A percentile compares a stretch with the other conserved stretches of the same genome.
These are phyloP conservation scores for Barnettozyma vustinii DNA, from an alignment of 805 yeast genomes.

Conservation along the genomic window DNA sequence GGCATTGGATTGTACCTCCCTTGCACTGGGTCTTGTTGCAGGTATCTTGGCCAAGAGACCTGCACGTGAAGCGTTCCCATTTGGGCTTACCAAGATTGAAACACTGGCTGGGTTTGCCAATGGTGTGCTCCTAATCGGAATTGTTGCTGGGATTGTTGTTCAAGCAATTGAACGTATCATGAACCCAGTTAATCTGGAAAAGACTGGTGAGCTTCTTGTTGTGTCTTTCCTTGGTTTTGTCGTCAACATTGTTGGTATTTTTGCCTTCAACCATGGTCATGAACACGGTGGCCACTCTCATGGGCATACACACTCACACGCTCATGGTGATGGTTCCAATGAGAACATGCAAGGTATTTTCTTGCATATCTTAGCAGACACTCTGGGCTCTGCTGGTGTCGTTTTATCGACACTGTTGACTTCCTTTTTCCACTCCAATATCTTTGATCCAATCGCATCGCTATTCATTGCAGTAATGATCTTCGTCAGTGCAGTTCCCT, in stretches of 20 bases:
- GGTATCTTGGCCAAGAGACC: conserved; percentile 58
- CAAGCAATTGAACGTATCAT: conserved; percentile 81
- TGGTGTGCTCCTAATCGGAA: conserved; percentile 82
- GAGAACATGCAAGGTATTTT: conserved; percentile 92
- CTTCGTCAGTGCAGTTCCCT: conserved; percentile 75
- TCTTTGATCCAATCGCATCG: conserved; percentile 92
- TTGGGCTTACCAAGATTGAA: conserved; percentile 80
- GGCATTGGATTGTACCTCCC: conserved; percentile 91
- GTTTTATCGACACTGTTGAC: conserved; percentile 84
- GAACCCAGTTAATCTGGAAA: conserved; percentile 71
- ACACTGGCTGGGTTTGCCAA: conserved; percentile 94
- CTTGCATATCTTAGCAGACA: conserved; percentile 89
- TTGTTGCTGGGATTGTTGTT: conserved; percentile 79
- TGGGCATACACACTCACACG: conserved; percentile 30
- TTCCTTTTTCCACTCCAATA: conserved; percentile 55
- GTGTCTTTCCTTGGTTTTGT: conserved; percentile 81
- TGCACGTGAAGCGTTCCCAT: conserved; percentile 70
- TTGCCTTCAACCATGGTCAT: conserved; percentile 87
- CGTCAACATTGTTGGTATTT: conserved; percentile 88
- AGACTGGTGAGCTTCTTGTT: conserved; percentile 76
- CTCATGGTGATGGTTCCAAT: conserved; percentile 30
- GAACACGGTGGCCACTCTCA: conserved; percentile 43
- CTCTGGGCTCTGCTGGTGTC: conserved; percentile 95
- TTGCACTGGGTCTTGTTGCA: conserved; percentile 85
- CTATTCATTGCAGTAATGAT: conserved; percentile 79